Evolutionary conservation across 73 alveolate genomes (phyloP).

Genomic region (Paramecium biaurelia): DNA sequence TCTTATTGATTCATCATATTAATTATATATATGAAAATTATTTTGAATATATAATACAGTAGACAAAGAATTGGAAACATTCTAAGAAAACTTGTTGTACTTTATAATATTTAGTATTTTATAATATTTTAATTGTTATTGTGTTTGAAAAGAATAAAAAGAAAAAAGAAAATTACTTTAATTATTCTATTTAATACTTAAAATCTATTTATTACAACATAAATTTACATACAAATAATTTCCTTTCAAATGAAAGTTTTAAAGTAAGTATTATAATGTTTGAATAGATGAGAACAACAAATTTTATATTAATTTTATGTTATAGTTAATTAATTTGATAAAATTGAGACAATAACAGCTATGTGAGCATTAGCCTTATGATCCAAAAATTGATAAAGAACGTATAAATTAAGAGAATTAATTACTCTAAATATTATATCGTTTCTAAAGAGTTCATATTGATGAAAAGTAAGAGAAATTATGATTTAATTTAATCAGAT

Average conservation of each 20-base stretch:
- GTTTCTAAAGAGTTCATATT: neutral
- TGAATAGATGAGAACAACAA: neutral
- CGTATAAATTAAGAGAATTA: neutral
- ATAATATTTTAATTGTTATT: no score
- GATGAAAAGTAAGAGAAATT: slow-evolving; percentile 17
- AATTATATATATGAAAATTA: no score
- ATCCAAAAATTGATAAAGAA: neutral
- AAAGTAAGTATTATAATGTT: no score
- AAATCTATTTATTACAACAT: neutral
- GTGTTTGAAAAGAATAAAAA: no score
- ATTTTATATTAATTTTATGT: neutral
- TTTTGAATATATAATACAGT: no score
- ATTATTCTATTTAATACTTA: no score
- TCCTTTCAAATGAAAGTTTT: no score
- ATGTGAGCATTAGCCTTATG: neutral
- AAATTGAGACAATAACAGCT: neutral
- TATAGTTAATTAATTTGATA: neutral
- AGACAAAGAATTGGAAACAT: no score
- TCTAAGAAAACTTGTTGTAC: no score
- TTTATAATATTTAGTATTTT: no score
- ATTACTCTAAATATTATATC: neutral
- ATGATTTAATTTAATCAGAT: neutral
- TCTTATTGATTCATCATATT: neutral
- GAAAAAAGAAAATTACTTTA: no score
- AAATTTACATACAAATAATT: no score